Evolutionary conservation across 2,329 filamentous ascomycete genomes (phyloP).

Genomic region (Plectosphaerella cucumerina): DNA sequence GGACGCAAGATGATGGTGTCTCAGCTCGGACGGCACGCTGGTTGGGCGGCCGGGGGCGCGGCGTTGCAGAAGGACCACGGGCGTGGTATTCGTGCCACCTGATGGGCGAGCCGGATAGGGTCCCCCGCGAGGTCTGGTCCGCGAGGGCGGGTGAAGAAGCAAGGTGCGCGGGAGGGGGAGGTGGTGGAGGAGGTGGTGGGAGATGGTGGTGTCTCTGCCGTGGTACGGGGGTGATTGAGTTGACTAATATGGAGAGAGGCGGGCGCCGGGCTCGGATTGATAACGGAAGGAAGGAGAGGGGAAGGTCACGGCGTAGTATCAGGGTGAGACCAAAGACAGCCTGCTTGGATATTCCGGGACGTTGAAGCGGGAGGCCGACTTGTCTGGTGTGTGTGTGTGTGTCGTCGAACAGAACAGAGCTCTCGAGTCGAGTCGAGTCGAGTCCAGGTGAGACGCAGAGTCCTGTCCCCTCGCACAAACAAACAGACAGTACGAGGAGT

Average conservation of each 20-base stretch:
- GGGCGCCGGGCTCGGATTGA: background rate
- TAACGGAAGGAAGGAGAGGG: background rate
- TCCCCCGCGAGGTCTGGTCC: background rate
- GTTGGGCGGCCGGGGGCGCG: background rate
- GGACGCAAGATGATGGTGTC: conserved; percentile 1
- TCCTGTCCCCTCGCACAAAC: no score
- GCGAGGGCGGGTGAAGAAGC: background rate
- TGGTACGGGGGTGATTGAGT: background rate
- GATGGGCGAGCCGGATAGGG: no score
- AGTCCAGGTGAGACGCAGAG: background rate
- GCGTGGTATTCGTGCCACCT: no score
- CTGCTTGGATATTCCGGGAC: no score
- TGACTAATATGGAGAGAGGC: background rate
- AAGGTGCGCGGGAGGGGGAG: background rate
- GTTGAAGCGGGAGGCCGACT: no score
- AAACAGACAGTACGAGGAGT: background rate
- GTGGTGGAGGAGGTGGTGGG: no score
- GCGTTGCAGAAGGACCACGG: no score
- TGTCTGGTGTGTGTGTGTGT: no score
- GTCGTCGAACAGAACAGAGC: no score
- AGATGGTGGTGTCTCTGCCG: background rate
- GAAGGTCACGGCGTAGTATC: no score
- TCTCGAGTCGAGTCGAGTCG: no score
- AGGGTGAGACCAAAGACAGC: no score
- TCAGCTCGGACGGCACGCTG: conserved; percentile 1